Evolutionary conservation across 2,329 filamentous ascomycete species (phyloP).

Genomic region (Penicillium psychrosexuale): DNA sequence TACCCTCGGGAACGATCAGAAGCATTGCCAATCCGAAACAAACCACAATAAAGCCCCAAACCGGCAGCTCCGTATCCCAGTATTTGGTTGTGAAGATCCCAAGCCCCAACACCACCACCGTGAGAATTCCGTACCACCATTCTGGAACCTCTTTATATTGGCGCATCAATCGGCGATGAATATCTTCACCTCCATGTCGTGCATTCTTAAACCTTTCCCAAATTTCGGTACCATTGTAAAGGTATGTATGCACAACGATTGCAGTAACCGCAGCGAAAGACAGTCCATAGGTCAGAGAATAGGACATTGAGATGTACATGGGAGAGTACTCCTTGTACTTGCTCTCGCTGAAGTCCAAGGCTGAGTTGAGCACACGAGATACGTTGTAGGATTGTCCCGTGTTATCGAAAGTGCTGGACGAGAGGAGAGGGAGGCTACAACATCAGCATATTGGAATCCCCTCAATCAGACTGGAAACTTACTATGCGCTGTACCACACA

Average conservation of each 20-base stretch:
- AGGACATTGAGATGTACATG: constrained; percentile 38
- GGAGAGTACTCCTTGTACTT: constrained; percentile 42
- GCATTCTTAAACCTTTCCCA: constrained; percentile 34
- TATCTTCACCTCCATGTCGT: constrained; percentile 50
- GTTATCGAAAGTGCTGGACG: constrained; percentile 33
- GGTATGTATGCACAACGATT: constrained; percentile 33
- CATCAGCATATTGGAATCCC: constrained; percentile 1
- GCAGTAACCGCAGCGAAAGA: constrained; percentile 38
- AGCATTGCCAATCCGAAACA: constrained; percentile 37
- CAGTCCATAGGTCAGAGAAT: constrained; percentile 37
- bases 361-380: constrained; percentile 27
- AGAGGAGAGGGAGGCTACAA: constrained; percentile 28
- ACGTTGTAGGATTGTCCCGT: constrained; percentile 32
- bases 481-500: constrained; percentile 45
- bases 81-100: constrained; percentile 30
- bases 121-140: constrained; percentile 55
- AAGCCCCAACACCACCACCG: constrained; percentile 33
- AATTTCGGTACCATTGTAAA: constrained; percentile 37
- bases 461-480: background rate
- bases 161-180: constrained; percentile 63
- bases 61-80: constrained; percentile 40
- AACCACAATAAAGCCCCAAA: constrained; percentile 41
- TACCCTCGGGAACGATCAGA: constrained; percentile 43
- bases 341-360: constrained; percentile 32
- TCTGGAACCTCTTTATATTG: constrained; percentile 62